Base-by-base conservation (phyloP, 805 yeast genomes). In the Yarrowia sp. region DNA sequence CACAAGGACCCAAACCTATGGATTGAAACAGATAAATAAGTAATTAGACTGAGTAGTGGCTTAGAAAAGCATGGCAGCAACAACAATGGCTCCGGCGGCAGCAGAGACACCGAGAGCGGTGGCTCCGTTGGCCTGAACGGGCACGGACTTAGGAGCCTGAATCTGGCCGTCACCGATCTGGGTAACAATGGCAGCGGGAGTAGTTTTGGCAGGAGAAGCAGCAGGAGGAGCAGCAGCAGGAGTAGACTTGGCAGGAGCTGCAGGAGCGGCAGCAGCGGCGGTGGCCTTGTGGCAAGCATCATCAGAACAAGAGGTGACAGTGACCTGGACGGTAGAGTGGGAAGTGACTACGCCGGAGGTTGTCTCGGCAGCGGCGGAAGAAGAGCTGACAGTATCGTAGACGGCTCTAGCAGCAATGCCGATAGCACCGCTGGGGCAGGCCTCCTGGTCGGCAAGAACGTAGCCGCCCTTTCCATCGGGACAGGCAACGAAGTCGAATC, bases 41-140 rank as follows among this genome's bases (percentile, higher is more conserved):
- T 26, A 26, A 28, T 19, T 32, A 32, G n/a, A 48, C 11, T 16
- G 22, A 16, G 4, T 22, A 17, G 28, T 1, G 9, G 40, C 41
- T 33, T 51, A 51, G n/a, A 51, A n/a, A 24, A 51, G 58, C 41
- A 51, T 51, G 41, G 58, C 56, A 30, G 41, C 58, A n/a, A 21
- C 58, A 22, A 51, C 58, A 33, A 51, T 19, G 19, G n/a, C 58
- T 21, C 17, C 56, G 22, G 58, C 58, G 7, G 22, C 58, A 26
- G 41, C 58, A 33, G 58, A 22, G 32, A 51, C 58, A 12, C 58
- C 58, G 32, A 33, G 21, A 33, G 41, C 40, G 33, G 58, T 32
- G 24, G 41, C 58, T 6, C 58, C 58, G 58, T 51, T 51, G 41
- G 58, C 41, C 58, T 33, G 58, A 28, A 41, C 24, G 4, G 54